Evolutionary conservation across 2,329 filamentous ascomycete genomes (phyloP), one percentile per base, ranked within the genome.

Genomic region (Cryphonectria carpinicola): DNA sequence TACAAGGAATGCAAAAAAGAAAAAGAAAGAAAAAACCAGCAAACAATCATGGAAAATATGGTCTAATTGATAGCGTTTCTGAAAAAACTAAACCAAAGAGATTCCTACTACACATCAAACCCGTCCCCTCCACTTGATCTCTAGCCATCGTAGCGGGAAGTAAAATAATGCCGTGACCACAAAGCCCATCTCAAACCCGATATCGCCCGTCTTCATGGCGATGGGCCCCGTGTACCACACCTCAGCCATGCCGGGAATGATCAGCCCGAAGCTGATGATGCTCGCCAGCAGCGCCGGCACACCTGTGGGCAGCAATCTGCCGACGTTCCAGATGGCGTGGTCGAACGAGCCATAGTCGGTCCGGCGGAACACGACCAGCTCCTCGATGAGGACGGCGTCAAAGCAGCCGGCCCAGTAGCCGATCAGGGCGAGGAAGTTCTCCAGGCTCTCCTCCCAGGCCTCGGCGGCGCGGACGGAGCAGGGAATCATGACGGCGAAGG

Each of bases 161-260:
- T 87, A 88, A 37, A 82, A 77, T 43, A 87, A 14, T 1, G 78
- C 82, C 17, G 84, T 85, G 69, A 87, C 76, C 39, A 83, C 82
- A 75, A 91, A 86, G 0, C 89, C 89, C 77, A 89, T 79, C 80
- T 92, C 89, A 70, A 92, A 90, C 0, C 89, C 90, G 76, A 92
- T 87, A 73, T 92, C 89, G 0, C 89, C 89, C 14, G 88, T 89
- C 49, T 75, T 84, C 78, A 83, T 79, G 0, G 88, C 89, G 74
- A 91, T 86, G 0, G 88, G 88, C 0, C 89, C 89, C 11, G 83
- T 86, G 75, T 85, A 90, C 88, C 88, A 90, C 4, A 84, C 85
- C 78, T 89, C 86, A 13, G 82, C 83, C 85, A 90, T 90, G 43
- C 85, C 86, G 0, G 89, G 88, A 8, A 90, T 81, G 1, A 90